A percentile compares a stretch with the other conserved stretches of the same genome.
Evolutionary conservation across 2,329 filamentous ascomycete genomes (phyloP).

Genomic region (Trichoderma polysporum): DNA sequence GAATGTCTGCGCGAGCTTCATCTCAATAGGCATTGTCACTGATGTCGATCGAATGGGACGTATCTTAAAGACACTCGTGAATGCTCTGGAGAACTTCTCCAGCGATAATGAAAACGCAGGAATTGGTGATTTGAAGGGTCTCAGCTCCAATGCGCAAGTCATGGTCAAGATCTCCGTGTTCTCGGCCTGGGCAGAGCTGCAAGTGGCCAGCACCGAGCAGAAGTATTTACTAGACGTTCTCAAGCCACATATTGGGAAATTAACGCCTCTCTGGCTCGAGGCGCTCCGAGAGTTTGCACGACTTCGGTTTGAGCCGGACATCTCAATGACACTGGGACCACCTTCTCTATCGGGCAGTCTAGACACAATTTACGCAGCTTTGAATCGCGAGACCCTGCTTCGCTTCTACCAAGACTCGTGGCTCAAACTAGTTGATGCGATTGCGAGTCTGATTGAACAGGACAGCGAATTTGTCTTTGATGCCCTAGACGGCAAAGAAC

Average conservation of each 20-base stretch:
- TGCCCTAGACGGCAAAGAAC: slow-evolving; percentile 82
- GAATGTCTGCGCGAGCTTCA: slow-evolving; percentile 97
- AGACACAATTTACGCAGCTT: slow-evolving; percentile 89
- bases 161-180: slow-evolving; percentile 99
- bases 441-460: slow-evolving; percentile 94
- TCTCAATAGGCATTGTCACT: slow-evolving; percentile 94
- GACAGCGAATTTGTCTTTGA: slow-evolving; percentile 98
- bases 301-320: slow-evolving; percentile 92
- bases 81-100: slow-evolving; percentile 88
- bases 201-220: slow-evolving; percentile 92
- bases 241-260: slow-evolving; percentile 81
- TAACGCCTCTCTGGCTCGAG: slow-evolving; percentile 92
- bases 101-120: slow-evolving; percentile 75
- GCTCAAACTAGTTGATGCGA: slow-evolving; percentile 95
- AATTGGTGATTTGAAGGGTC: slow-evolving; percentile 87
- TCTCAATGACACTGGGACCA: slow-evolving; percentile 84
- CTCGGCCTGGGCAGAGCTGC: slow-evolving; percentile 94
- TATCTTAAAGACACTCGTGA: slow-evolving; percentile 89
- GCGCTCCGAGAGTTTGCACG: slow-evolving; percentile 92
- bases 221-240: slow-evolving; percentile 85
- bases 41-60: slow-evolving; percentile 98
- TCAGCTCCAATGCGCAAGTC: slow-evolving; percentile 93
- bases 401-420: slow-evolving; percentile 97
- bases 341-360: slow-evolving; percentile 80
- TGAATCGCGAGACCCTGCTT: slow-evolving; percentile 90